Evolutionary conservation across 805 yeast genomes (phyloP).

Genomic region (Hanseniaspora thailandica): DNA sequence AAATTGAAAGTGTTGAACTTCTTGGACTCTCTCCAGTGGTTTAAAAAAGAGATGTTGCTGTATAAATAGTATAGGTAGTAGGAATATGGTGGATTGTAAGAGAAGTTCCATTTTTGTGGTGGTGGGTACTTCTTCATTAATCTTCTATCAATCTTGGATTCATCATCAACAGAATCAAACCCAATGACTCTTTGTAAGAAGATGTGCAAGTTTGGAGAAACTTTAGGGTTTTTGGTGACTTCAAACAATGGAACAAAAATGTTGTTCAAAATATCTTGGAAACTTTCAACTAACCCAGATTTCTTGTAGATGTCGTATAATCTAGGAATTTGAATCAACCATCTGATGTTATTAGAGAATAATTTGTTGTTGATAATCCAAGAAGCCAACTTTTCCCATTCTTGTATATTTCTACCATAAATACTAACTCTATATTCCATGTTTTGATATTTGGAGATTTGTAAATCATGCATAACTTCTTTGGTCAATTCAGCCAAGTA

Average conservation of each 20-base stretch:
- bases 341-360: conserved; percentile 85
- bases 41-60: conserved; percentile 76
- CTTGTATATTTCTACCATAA: conserved; percentile 78
- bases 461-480: conserved; percentile 89
- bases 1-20: conserved; percentile 83
- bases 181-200: conserved; percentile 92
- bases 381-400: conserved; percentile 89
- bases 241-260: conserved; percentile 82
- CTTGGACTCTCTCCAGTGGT: conserved; percentile 64
- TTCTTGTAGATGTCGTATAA: conserved; percentile 79
- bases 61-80: conserved; percentile 83
- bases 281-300: conserved; percentile 54
- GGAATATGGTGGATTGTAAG: conserved; percentile 91
- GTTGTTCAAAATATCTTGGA: conserved; percentile 67
- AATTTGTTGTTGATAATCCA: conserved; percentile 93
- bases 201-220: conserved; percentile 82
- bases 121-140: conserved; percentile 71
- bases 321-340: conserved; percentile 94
- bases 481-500: conserved; percentile 87
- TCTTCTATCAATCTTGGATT: conserved; percentile 78
- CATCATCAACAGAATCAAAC: conserved; percentile 97
- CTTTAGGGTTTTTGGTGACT: conserved; percentile 70
- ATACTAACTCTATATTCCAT: conserved; percentile 91
- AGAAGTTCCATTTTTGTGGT: conserved; percentile 70
- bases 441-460: conserved; percentile 92